Base-by-base conservation (phyloP, 2,329 filamentous ascomycete genomes). In the Leptosphaerulina australis region DNA sequence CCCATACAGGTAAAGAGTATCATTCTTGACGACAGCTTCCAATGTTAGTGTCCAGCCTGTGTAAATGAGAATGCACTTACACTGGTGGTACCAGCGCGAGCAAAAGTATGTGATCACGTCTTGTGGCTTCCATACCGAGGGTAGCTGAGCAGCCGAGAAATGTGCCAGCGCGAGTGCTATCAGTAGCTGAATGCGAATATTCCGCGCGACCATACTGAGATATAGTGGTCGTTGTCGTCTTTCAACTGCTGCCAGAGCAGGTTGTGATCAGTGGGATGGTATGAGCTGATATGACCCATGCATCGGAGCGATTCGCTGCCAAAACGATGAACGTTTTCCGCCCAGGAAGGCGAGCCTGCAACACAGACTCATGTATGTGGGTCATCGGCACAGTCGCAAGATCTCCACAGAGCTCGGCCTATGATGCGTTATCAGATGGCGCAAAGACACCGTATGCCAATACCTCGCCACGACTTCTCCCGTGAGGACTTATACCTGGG, bases 81-180 rank as follows among this genome's bases (percentile, higher is more conserved):
- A 44, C 36, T 55, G 48, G 44, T 56, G 53, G 31, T 56, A 59
- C 56, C 56, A 59, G 3, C 56, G 53, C 11, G 54, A 48, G 40
- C 56, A 59, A 17, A 53, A 59, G 30, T 59, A 56, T 21, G 53
- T 50, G 8, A 59, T 31, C 1, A 54, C 36, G 22, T 59, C 53
- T 26, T 38, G 24, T 1, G 56, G 56, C 22, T 49, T 39, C 56
- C 56, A 59, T 35, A 41, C 29, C 7, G 46, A 34, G 3, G 56
- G 56, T 2, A 54, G 11, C 14, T 56, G 49, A 20, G 56, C 56
- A 7, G 25, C 14, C 10, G 30, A 14, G 18, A 26, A 26, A 18
- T 31, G 22, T 28, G 22, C 40, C 24, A 26, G 22, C 22, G 35
- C 25, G 3, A 20, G 30, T 12, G 35, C n/a, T 10, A 25, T 3